phyloP scores from a whole-genome alignment of 805 yeast genomes.

The Yamadazyma laniorum region DNA sequence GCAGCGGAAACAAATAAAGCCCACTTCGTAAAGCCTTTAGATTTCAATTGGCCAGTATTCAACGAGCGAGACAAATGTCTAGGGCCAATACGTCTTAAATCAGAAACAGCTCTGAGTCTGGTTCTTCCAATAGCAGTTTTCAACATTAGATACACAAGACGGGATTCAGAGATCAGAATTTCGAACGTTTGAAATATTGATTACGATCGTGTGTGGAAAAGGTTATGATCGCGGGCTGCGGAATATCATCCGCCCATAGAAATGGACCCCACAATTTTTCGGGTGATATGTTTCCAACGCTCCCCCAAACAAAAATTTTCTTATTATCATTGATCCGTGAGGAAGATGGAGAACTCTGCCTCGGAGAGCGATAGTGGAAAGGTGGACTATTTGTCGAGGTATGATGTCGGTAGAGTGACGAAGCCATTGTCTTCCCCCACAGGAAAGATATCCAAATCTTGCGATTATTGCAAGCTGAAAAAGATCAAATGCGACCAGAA shows the following conservation, averaged over 20 bases:
- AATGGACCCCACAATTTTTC: not conserved
- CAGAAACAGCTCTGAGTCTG: no score
- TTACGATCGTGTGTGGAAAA: no score
- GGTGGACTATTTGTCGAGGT: not conserved
- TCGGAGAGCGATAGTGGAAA: not conserved
- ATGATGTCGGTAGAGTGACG: not conserved
- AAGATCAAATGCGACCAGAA: constrained; percentile 18
- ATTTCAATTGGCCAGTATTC: no score
- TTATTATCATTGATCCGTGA: constrained; percentile 1
- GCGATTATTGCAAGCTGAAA: constrained; percentile 18
- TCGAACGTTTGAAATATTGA: no score
- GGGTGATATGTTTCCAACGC: not conserved
- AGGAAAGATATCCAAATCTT: constrained; percentile 15
- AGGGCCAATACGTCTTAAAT: no score
- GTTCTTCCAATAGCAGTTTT: no score
- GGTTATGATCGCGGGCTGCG: constrained; percentile 15
- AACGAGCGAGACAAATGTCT: no score
- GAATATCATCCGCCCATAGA: not conserved
- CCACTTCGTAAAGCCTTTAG: no score
- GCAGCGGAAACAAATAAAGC: not conserved
- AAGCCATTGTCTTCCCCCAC: not conserved
- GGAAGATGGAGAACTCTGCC: not conserved
- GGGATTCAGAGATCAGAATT: no score
- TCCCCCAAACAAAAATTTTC: not conserved
- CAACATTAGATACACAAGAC: no score